Evolutionary conservation across 2,329 filamentous ascomycete species (phyloP).

Genomic region (Epichloe brachyelytri): DNA sequence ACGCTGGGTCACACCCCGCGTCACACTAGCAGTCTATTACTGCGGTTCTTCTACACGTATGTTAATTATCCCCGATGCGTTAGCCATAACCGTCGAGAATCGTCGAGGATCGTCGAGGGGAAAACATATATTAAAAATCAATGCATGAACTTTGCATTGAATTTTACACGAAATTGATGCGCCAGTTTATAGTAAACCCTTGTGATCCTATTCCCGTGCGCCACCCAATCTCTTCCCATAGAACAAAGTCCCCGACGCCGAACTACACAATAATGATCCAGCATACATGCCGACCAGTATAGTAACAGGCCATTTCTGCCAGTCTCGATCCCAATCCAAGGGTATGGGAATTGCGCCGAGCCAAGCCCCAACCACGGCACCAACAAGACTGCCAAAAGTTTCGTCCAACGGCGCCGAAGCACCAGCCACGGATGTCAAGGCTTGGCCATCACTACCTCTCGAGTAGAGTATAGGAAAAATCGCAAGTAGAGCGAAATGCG

Average conservation of each 20-base stretch:
- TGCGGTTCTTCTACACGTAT: too few relatives aligned
- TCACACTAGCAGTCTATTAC: too few relatives aligned
- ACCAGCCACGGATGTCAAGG: slow-evolving; percentile 60
- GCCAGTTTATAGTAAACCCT: slow-evolving; percentile 11
- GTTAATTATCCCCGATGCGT: too few relatives aligned
- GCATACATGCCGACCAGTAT: slow-evolving; percentile 72
- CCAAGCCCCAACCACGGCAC: slow-evolving; percentile 74
- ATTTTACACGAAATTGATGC: neutral
- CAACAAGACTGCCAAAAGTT: slow-evolving; percentile 70
- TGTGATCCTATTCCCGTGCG: slow-evolving; percentile 11
- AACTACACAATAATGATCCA: slow-evolving; percentile 61
- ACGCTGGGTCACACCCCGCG: too few relatives aligned
- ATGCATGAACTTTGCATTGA: too few relatives aligned
- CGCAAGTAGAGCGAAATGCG: slow-evolving; percentile 68
- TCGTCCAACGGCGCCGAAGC: slow-evolving; percentile 65
- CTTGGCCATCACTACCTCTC: slow-evolving; percentile 59
- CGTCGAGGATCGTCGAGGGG: too few relatives aligned
- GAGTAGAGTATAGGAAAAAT: slow-evolving; percentile 74
- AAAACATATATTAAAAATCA: too few relatives aligned
- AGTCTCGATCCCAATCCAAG: slow-evolving; percentile 96
- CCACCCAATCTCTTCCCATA: slow-evolving; percentile 31
- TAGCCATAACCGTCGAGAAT: too few relatives aligned
- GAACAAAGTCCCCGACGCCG: slow-evolving; percentile 39
- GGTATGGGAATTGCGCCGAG: slow-evolving; percentile 90
- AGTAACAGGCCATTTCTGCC: slow-evolving; percentile 96